Percentiles rank a stretch among this genome's conserved stretches.
Conservation (phyloP, 768 basidiomycete genomes). For the Boletus sp. region DNA sequence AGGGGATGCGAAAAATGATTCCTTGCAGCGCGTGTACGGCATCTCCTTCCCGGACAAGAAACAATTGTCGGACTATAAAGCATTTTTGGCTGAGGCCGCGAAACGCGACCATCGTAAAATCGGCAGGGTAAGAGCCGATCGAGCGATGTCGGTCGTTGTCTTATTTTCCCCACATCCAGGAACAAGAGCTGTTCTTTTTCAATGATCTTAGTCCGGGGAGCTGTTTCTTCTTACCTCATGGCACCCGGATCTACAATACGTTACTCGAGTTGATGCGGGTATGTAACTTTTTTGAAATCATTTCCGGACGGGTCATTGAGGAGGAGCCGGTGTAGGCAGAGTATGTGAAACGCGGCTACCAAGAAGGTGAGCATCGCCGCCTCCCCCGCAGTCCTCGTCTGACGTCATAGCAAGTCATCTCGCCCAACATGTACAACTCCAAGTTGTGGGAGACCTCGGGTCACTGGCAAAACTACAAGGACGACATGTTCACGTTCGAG, state of each 20-base stretch:
- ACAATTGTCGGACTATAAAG: conserved; percentile 91
- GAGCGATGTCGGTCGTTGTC: neutral
- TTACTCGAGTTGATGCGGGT: conserved; percentile 89
- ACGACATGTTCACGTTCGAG: conserved; percentile 95
- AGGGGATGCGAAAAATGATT: conserved; percentile 89
- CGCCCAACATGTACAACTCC: conserved; percentile 95
- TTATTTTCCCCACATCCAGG: conserved; percentile 38
- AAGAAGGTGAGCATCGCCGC: conserved; percentile 59
- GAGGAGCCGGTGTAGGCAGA: conserved; percentile 53
- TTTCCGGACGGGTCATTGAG: conserved; percentile 3
- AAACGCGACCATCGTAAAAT: conserved; percentile 97
- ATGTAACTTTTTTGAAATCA: conserved; percentile 29
- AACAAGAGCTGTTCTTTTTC: conserved; percentile 99
- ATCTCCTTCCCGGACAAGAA: conserved; percentile 99
- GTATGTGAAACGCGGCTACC: conserved; percentile 93
- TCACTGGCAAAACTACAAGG: conserved; percentile 97
- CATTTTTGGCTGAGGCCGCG: conserved; percentile 95
- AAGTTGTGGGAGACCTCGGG: conserved; percentile 99
- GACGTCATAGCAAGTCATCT: conserved; percentile 63
- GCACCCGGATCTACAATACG: conserved; percentile 94
- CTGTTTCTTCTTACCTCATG: conserved; percentile 96
- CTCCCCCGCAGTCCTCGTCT: neutral
- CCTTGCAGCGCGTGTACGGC: conserved; percentile 94
- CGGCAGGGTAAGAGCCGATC: conserved; percentile 55
- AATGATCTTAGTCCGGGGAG: conserved; percentile 94